Evolutionary conservation across 495 filamentous ascomycete species (phyloP), one percentile per base, ranked within the genome.

Genomic region (Neurospora tetrasperma): DNA sequence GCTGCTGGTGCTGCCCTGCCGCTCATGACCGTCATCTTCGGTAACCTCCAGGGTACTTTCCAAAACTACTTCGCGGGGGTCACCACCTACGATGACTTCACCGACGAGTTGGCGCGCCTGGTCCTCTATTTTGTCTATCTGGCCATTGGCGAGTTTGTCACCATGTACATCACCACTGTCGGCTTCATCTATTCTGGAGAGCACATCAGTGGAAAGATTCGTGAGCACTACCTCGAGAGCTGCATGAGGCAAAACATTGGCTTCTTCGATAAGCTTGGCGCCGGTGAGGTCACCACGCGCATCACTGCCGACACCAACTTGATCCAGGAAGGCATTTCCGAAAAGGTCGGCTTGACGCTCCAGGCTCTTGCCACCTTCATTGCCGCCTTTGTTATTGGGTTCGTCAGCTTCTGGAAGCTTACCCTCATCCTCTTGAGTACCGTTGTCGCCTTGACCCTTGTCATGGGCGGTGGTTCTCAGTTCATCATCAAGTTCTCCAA

Each of bases 121-220:
- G 92, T 94, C 35, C 80, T 97, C 20, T 98, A 97, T 78, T 97
- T 97, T 71, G 83, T 98, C 14, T 98, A 97, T 79, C 87, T 98
- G 48, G 96, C 89, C 38, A 90, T 98, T 70, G 94, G 84, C 70
- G 92, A 97, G 78, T 97, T 97, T 73, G 81, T 92, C 39, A 90
- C 89, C 1, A 85, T 94, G 69, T 98, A 97, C 78, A 81, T 94
- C 71, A 87, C 89, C 27, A 97, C 93, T 1, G 90, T 95, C 31
- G 93, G 92, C 5, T 98, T 96, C 83, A 96, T 97, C 77, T 97
- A 98, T 79, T 93, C 92, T 0, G 96, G 95, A 72, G 96, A 98
- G 80, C 91, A 96, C 76, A 87, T 95, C 77, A 90, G 91, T 35
- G 89, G 89, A 75, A 94, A 94, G 83, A 93, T 97, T 75, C 89